Evolutionary conservation across 192 early-diverging fungal genomes (phyloP).

Genomic region (Podila clonocystis): DNA sequence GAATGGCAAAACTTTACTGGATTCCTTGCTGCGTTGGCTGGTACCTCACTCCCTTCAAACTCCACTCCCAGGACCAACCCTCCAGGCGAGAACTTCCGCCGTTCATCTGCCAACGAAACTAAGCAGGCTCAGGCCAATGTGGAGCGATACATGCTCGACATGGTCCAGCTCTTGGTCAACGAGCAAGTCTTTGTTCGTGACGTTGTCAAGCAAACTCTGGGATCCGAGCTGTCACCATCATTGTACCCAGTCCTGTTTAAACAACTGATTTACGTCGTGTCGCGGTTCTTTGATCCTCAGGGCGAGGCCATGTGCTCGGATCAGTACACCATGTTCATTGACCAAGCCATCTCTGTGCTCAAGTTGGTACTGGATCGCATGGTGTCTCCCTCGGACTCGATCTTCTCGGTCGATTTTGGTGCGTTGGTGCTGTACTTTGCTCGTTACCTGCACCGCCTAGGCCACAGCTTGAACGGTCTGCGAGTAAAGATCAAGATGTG

Average conservation of each 20-base stretch:
- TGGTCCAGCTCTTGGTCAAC: constrained; percentile 77
- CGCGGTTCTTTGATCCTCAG: constrained; percentile 66
- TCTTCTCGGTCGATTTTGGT: constrained; percentile 77
- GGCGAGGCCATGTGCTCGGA: constrained; percentile 65
- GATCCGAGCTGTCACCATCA: constrained; percentile 71
- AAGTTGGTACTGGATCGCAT: constrained; percentile 80
- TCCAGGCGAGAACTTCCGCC: constrained; percentile 37
- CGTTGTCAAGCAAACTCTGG: constrained; percentile 82
- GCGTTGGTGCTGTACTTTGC: constrained; percentile 72
- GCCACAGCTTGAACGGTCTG: constrained; percentile 60
- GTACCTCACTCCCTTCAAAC: constrained; percentile 60
- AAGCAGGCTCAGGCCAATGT: constrained; percentile 63
- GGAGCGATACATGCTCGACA: constrained; percentile 74
- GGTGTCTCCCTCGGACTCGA: constrained; percentile 62
- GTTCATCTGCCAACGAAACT: constrained; percentile 21
- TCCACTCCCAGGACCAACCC: constrained; percentile 20
- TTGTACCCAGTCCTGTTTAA: constrained; percentile 72
- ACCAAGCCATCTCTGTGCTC: constrained; percentile 77
- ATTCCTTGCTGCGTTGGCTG: constrained; percentile 83
- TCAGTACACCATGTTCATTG: constrained; percentile 77
- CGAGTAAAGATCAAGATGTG: constrained; percentile 82
- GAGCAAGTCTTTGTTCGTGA: constrained; percentile 82
- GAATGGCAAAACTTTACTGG: constrained; percentile 89
- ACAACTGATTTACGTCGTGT: constrained; percentile 65
- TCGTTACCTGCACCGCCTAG: constrained; percentile 76